Conservation (phyloP, 2,329 filamentous ascomycete genomes). For the Scedosporium dehoogii region DNA sequence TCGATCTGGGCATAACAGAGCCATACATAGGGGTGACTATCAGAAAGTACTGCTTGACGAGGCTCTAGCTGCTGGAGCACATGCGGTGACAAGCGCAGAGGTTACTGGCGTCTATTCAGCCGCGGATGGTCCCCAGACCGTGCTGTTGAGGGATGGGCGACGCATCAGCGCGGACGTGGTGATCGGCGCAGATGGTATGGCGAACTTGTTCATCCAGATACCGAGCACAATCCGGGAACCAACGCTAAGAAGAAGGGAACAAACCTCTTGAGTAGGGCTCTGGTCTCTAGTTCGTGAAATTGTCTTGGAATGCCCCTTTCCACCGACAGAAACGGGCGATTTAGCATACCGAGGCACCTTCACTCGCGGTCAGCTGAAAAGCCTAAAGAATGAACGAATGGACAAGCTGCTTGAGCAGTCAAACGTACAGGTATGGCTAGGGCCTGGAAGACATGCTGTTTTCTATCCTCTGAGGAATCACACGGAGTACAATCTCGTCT, state of each 20-base stretch:
- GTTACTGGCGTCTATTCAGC: background rate
- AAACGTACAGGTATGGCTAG: slow-evolving; percentile 3
- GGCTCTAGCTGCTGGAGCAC: background rate
- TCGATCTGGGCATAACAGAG: background rate
- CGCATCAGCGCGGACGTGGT: slow-evolving; percentile 4
- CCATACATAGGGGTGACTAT: slow-evolving; percentile 8
- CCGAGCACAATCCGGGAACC: background rate
- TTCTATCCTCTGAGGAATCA: slow-evolving; percentile 4
- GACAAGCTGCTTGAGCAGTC: background rate
- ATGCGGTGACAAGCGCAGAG: slow-evolving; percentile 6
- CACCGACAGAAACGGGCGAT: slow-evolving; percentile 1
- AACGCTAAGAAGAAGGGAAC: background rate
- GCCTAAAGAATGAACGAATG: background rate
- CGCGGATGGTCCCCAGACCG: background rate
- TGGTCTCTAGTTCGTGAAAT: background rate
- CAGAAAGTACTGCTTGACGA: slow-evolving; percentile 5
- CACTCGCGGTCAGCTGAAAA: background rate
- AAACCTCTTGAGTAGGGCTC: background rate
- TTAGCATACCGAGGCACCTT: slow-evolving; percentile 5
- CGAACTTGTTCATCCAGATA: background rate
- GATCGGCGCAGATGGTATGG: slow-evolving; percentile 8
- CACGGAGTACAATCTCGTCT: slow-evolving; percentile 3
- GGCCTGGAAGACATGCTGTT: slow-evolving; percentile 1
- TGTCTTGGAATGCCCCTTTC: background rate
- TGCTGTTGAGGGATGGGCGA: slow-evolving; percentile 1